Evolutionary conservation across 179 eudicot species (phyloP).

Genomic region (Monotropa hypopitys): DNA sequence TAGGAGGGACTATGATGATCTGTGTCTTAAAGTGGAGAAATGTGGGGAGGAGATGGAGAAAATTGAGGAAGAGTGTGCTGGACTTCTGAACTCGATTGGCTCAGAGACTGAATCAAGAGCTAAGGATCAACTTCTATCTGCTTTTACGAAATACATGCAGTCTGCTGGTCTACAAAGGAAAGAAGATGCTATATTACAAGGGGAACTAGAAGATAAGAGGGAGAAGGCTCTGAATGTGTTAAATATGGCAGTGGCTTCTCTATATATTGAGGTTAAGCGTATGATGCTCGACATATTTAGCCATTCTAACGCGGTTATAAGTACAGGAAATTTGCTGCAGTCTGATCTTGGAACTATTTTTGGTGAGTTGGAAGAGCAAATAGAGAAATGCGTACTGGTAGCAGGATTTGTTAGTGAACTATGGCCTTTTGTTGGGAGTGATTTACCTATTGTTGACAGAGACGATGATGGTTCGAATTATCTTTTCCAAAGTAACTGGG

Average conservation of each 20-base stretch:
- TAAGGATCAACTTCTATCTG: slow-evolving; percentile 60
- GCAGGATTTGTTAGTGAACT: slow-evolving; percentile 58
- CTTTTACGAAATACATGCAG: slow-evolving; percentile 54
- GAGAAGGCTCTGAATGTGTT: slow-evolving; percentile 37
- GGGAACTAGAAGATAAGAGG: slow-evolving; percentile 40
- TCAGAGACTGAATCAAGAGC: slow-evolving; percentile 57
- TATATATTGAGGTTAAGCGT: slow-evolving; percentile 57
- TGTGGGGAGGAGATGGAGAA: slow-evolving; percentile 68
- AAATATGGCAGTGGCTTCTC: slow-evolving; percentile 43
- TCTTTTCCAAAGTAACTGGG: slow-evolving; percentile 46
- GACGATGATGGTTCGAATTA: slow-evolving; percentile 15
- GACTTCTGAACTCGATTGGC: slow-evolving; percentile 61
- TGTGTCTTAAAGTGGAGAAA: slow-evolving; percentile 57
- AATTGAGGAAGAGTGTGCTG: slow-evolving; percentile 62
- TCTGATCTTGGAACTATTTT: slow-evolving; percentile 39
- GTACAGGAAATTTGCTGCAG: slow-evolving; percentile 19
- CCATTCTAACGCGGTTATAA: slow-evolving; percentile 23
- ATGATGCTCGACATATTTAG: slow-evolving; percentile 33
- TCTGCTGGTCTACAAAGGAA: slow-evolving; percentile 37
- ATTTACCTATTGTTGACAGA: slow-evolving; percentile 16
- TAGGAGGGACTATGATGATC: slow-evolving; percentile 42
- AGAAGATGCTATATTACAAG: slow-evolving; percentile 29
- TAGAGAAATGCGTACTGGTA: slow-evolving; percentile 66
- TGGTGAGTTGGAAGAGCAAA: slow-evolving; percentile 59
- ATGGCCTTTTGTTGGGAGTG: slow-evolving; percentile 24